A percentile compares a stretch with the other conserved stretches of the same genome.
phyloP scores from a whole-genome alignment of 1,284 basidiomycete species.

The Heterobasidion irregulare region DNA sequence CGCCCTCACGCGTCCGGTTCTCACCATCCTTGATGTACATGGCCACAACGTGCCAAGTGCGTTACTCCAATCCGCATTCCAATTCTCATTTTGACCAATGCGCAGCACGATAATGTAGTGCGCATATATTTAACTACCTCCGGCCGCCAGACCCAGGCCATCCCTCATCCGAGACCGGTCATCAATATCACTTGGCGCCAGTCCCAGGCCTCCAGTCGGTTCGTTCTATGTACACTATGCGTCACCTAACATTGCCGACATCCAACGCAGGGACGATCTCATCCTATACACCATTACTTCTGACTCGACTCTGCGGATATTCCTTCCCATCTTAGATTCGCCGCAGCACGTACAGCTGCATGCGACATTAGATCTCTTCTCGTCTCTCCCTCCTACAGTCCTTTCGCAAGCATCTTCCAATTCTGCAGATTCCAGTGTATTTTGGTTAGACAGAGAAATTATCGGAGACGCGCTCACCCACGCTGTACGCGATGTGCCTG shows the following conservation, averaged over 20 bases:
- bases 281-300: slow-evolving; percentile 72
- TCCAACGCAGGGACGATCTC: slow-evolving; percentile 51
- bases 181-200: slow-evolving; percentile 62
- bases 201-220: slow-evolving; percentile 60
- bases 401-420: slow-evolving; percentile 20
- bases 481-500: slow-evolving; percentile 22
- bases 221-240: slow-evolving; percentile 15
- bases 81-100: slow-evolving; percentile 6
- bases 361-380: slow-evolving; percentile 60
- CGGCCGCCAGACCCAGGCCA: slow-evolving; percentile 53
- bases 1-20: slow-evolving; percentile 48
- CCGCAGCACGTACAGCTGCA: slow-evolving; percentile 82
- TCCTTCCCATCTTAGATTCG: slow-evolving; percentile 81
- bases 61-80: slow-evolving; percentile 12
- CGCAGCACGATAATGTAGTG: slow-evolving; percentile 48
- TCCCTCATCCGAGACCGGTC: slow-evolving; percentile 62
- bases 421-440: slow-evolving; percentile 38
- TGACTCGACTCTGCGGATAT: slow-evolving; percentile 74
- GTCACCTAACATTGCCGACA: slow-evolving; percentile 4
- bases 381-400: slow-evolving; percentile 36
- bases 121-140: slow-evolving; percentile 66
- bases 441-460: slow-evolving; percentile 57
- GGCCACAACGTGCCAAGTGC: slow-evolving; percentile 51
- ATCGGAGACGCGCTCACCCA: slow-evolving; percentile 39
- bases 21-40: slow-evolving; percentile 72